Evolutionary conservation across 441 rosid species (phyloP).

Genomic region (Pelargonium fulgidum): DNA sequence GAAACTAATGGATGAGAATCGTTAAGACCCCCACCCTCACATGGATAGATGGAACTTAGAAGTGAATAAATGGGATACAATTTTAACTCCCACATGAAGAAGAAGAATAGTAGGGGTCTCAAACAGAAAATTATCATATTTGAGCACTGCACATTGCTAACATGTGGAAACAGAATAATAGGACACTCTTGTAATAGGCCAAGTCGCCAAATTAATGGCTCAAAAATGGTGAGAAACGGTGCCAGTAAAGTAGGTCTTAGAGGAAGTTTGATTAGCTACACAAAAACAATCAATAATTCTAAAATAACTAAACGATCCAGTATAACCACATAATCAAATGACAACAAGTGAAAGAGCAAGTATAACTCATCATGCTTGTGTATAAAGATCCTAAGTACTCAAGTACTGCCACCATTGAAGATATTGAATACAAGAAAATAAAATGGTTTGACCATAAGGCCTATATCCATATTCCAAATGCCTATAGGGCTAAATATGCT

Average conservation of each 20-base stretch:
- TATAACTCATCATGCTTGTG: too few species aligned
- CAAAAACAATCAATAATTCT: too few species aligned
- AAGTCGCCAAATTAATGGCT: neutral
- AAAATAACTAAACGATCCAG: too few species aligned
- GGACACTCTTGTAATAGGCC: neutral
- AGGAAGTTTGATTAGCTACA: too few species aligned
- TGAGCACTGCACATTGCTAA: neutral
- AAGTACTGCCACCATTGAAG: too few species aligned
- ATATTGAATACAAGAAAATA: too few species aligned
- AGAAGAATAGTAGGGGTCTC: neutral
- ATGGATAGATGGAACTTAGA: neutral
- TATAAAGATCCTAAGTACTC: too few species aligned
- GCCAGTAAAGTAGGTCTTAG: neutral
- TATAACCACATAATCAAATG: too few species aligned
- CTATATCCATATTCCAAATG: too few species aligned
- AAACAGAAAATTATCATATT: neutral
- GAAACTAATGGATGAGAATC: constrained; percentile 1
- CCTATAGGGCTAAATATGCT: too few species aligned
- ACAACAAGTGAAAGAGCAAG: too few species aligned
- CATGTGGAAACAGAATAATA: neutral
- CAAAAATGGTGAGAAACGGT: neutral
- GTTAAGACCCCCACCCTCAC: neutral
- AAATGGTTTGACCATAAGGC: too few species aligned
- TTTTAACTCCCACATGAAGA: constrained; percentile 1
- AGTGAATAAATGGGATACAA: neutral